Conservation (phyloP, 345 rosid genomes). For the Aquilaria malaccensis region DNA sequence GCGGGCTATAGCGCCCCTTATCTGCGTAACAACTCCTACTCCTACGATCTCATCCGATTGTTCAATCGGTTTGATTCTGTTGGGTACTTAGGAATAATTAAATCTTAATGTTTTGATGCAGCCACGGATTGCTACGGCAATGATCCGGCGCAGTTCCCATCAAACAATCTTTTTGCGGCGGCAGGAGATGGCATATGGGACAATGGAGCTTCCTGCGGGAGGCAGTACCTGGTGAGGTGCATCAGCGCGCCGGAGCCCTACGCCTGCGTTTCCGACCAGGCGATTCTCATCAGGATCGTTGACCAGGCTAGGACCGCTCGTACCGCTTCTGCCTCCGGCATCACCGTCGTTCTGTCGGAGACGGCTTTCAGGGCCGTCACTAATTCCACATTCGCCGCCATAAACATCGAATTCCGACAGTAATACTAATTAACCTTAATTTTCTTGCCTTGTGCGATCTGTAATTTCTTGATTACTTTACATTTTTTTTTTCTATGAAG, state of each 20-base stretch:
- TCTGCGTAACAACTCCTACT: conserved; percentile 30
- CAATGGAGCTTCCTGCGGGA: conserved; percentile 60
- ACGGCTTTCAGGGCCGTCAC: conserved; percentile 42
- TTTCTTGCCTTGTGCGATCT: no score
- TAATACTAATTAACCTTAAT: conserved; percentile 9
- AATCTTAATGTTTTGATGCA: neutral
- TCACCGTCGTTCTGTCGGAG: conserved; percentile 44
- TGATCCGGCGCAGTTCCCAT: conserved; percentile 43
- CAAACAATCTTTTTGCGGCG: conserved; percentile 54
- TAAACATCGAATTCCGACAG: conserved; percentile 55
- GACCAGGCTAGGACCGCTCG: conserved; percentile 27
- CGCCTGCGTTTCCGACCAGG: conserved; percentile 27
- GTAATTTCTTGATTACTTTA: no score
- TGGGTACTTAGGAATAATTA: neutral
- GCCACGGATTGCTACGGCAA: conserved; percentile 39
- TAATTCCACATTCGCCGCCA: conserved; percentile 16
- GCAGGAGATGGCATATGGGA: conserved; percentile 72
- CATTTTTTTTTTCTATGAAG: no score
- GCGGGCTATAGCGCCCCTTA: conserved; percentile 39
- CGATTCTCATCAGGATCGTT: conserved; percentile 44
- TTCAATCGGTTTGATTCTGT: neutral
- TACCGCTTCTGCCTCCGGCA: conserved; percentile 12
- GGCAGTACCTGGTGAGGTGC: conserved; percentile 53
- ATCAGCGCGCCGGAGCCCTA: conserved; percentile 34
- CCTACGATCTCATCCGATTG: neutral